phyloP scores from a whole-genome alignment of 2,329 filamentous ascomycete species.

The Colletotrichum musae region DNA sequence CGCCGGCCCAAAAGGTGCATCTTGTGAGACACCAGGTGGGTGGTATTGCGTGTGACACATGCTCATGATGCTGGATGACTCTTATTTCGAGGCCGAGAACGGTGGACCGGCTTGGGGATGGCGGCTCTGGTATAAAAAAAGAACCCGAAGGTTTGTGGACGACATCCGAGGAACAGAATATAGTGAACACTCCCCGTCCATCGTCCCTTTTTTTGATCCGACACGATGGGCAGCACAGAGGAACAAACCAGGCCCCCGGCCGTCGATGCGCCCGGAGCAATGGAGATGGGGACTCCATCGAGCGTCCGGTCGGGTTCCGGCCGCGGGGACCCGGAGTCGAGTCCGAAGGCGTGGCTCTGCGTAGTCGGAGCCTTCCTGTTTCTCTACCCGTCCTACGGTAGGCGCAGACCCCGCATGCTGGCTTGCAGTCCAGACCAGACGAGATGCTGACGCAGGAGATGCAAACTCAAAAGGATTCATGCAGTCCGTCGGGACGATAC shows the following conservation, averaged over 20 bases:
- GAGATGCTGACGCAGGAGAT: neutral
- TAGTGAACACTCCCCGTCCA: too few species aligned
- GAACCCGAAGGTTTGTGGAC: neutral
- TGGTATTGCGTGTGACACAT: conserved; percentile 12
- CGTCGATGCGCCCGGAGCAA: neutral
- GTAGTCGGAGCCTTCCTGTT: conserved; percentile 37
- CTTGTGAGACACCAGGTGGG: conserved; percentile 7
- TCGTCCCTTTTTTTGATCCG: too few species aligned
- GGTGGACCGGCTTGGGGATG: neutral
- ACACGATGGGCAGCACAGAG: conserved; percentile 7
- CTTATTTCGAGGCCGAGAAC: conserved; percentile 20
- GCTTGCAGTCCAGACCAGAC: too few species aligned
- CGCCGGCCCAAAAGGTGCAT: neutral
- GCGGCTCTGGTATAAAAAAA: neutral
- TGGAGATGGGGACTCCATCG: neutral
- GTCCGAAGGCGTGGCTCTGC: conserved; percentile 37
- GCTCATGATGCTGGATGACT: conserved; percentile 19
- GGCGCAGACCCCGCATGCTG: too few species aligned
- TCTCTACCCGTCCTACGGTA: conserved; percentile 38
- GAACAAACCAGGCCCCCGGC: neutral
- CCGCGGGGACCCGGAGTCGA: conserved; percentile 31
- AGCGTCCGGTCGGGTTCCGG: neutral
- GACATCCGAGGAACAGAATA: too few species aligned
- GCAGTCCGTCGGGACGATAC: conserved; percentile 62
- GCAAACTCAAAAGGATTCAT: conserved; percentile 55